Evolutionary conservation across 495 filamentous ascomycete species (phyloP).

Genomic region (Mycothermus thermophilus): DNA sequence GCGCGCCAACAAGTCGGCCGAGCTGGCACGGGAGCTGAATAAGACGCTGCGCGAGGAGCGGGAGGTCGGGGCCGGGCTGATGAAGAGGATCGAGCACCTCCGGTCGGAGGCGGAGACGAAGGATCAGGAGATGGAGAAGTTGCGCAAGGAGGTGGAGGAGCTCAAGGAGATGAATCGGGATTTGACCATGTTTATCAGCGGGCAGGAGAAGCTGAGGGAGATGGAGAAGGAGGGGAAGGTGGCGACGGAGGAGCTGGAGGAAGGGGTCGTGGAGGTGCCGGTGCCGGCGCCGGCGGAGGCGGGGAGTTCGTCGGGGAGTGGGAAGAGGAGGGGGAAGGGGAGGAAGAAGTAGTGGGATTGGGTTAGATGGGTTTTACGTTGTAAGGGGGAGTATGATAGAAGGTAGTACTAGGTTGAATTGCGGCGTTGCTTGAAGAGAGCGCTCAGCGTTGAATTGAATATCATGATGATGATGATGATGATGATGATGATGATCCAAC

Average conservation of each 20-base stretch:
- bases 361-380: background rate
- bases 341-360: constrained; percentile 11
- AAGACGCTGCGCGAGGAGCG: constrained; percentile 81
- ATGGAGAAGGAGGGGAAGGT: constrained; percentile 47
- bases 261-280: constrained; percentile 35
- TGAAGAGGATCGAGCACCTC: constrained; percentile 61
- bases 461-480: too few relatives aligned
- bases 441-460: too few relatives aligned
- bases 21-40: constrained; percentile 60
- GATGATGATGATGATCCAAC: too few relatives aligned
- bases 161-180: constrained; percentile 81
- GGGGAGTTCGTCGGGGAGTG: constrained; percentile 6
- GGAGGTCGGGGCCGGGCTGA: constrained; percentile 60
- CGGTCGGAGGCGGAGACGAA: constrained; percentile 42
- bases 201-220: constrained; percentile 66
- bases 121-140: constrained; percentile 37
- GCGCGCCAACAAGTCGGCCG: constrained; percentile 54
- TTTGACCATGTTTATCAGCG: constrained; percentile 75
- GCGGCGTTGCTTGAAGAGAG: background rate
- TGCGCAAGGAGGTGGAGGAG: constrained; percentile 44
- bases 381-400: background rate
- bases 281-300: constrained; percentile 1
- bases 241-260: constrained; percentile 38
- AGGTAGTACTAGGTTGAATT: background rate
- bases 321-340: constrained; percentile 43